Conservation (phyloP, 805 yeast species). For the Candida qinlingensis region DNA sequence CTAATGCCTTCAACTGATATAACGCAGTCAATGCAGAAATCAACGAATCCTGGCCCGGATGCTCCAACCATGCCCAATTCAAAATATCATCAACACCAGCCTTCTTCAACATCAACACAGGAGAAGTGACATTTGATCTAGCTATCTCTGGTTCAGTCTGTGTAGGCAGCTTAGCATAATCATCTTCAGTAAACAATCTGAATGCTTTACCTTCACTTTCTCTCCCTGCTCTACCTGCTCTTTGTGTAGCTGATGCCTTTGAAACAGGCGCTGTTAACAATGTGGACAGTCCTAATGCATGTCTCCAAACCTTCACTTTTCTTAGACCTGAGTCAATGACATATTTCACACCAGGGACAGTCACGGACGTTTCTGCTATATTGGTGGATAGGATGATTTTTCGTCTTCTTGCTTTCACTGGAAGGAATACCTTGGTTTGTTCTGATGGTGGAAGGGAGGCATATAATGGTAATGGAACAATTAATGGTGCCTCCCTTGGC, state of each 20-base stretch:
- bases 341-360: slow-evolving; percentile 90
- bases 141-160: slow-evolving; percentile 94
- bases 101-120: slow-evolving; percentile 77
- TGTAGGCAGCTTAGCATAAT: slow-evolving; percentile 54
- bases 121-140: slow-evolving; percentile 79
- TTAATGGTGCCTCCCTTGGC: slow-evolving; percentile 68
- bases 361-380: slow-evolving; percentile 96
- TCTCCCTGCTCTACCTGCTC: slow-evolving; percentile 99
- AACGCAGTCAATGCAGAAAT: slow-evolving; percentile 73
- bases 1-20: slow-evolving; percentile 72
- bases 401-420: slow-evolving; percentile 59
- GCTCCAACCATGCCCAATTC: slow-evolving; percentile 89
- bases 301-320: slow-evolving; percentile 93
- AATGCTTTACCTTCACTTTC: slow-evolving; percentile 88
- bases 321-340: slow-evolving; percentile 91
- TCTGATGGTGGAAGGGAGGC: slow-evolving; percentile 88
- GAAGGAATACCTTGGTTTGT: slow-evolving; percentile 75
- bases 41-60: slow-evolving; percentile 78
- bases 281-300: slow-evolving; percentile 87
- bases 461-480: slow-evolving; percentile 80
- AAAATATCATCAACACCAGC: slow-evolving; percentile 79
- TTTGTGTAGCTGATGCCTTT: slow-evolving; percentile 88
- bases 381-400: slow-evolving; percentile 91
- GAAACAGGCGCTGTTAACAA: slow-evolving; percentile 89
- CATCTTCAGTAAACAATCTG: slow-evolving; percentile 72